Base-by-base conservation (phyloP, 441 rosid genomes). In the Metrosideros polymorpha region DNA sequence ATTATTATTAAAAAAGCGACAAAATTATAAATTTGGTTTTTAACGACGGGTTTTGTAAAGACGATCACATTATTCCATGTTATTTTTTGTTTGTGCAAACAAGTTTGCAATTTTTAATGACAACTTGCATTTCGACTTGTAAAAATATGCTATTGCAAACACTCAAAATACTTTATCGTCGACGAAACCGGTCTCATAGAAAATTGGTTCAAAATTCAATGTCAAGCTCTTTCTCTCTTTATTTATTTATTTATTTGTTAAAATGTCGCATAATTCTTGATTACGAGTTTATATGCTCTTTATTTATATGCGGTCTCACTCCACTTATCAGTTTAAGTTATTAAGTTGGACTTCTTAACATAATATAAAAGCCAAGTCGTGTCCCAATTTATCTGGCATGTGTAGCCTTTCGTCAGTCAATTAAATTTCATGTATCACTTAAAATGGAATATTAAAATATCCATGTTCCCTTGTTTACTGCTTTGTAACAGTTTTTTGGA, bases 301-400 rank as follows among this genome's bases (percentile, higher is more conserved):
- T 61, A 0, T 30, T 30, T 15, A 25, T 0, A 8, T 17, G 22
- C 4, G 3, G 30, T 30, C 9, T 30, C 12, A 14, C 30, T 61
- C 1, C 24, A 0, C 42, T 1, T 30, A 63, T 35, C 4, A 15
- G 2, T 2, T 30, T 15, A 61, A 17, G 2, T 15, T 4, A 6
- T 0, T 29, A 2, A 22, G 0, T 17, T 63, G 3, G 0, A 15
- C 6, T 59, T n/a, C 29, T 2, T 61, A 30, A 30, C 18, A 30
- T 30, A 9, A 4, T 61, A 30, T 17, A 15, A 7, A 61, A 61
- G 7, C 2, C 0, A 15, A 0, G 27, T 18, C 17, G 15, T 32
- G 25, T 18, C 43, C 4, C 0, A 32, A 32, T 63, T 32, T 32
- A 4, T 18, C 14, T 63, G 8, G 7, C 1, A 0, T 63, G 0